Percentiles rank a stretch among this genome's conserved stretches.
Evolutionary conservation across 306 rosid species (phyloP).

Genomic region (Betula pendula): DNA sequence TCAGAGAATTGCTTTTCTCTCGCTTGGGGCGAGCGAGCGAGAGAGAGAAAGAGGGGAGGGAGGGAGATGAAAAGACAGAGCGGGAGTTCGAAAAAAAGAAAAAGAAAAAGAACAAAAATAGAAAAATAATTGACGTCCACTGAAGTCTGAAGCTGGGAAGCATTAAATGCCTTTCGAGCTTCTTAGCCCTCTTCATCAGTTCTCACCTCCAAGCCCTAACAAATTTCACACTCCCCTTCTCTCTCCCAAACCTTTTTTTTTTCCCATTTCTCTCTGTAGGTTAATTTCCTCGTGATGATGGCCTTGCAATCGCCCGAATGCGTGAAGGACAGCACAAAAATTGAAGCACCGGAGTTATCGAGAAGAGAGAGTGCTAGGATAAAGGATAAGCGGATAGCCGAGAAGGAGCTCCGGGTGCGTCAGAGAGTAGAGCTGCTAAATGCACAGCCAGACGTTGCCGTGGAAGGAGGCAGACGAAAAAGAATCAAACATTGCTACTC

Average conservation of each 20-base stretch:
- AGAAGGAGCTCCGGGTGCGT: slow-evolving; percentile 34
- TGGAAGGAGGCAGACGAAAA: slow-evolving; percentile 7
- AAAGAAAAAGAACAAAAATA: not conserved
- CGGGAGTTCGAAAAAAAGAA: not conserved
- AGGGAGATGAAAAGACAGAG: slow-evolving; percentile 8
- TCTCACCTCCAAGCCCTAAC: not conserved
- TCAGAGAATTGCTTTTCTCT: not conserved
- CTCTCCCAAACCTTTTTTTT: not conserved
- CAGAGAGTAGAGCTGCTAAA: slow-evolving; percentile 20
- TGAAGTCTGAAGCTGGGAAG: too few relatives aligned
- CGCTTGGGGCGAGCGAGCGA: not conserved
- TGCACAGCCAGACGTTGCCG: not conserved
- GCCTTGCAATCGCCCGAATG: slow-evolving; percentile 45
- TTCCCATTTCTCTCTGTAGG: not conserved
- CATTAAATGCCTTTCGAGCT: not conserved
- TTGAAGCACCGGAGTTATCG: not conserved
- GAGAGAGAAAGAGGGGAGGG: not conserved
- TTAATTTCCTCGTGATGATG: slow-evolving; percentile 25
- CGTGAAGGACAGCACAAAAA: slow-evolving; percentile 7
- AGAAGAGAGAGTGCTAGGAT: slow-evolving; percentile 53
- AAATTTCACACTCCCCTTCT: not conserved
- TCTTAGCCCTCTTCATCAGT: not conserved
- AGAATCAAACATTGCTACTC: not conserved
- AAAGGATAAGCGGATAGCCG: slow-evolving; percentile 33
- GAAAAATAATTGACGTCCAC: not conserved